A percentile compares a stretch with the other conserved stretches of the same genome.
Evolutionary conservation across 306 rosid genomes (phyloP).

Genomic region (Pachyrhizus erosus): DNA sequence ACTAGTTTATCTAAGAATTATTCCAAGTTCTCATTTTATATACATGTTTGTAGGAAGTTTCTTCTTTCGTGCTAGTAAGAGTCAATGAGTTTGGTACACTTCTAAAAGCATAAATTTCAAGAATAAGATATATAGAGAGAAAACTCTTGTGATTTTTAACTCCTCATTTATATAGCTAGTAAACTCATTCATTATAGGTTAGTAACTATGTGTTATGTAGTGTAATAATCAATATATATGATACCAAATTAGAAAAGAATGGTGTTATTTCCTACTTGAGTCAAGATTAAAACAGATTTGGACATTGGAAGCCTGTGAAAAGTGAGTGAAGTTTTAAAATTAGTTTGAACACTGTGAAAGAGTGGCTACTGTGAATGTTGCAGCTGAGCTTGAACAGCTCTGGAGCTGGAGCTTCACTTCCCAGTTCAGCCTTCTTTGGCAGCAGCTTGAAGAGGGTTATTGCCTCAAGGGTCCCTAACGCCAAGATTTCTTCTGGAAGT

Average conservation of each 20-base stretch:
- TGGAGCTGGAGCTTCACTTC: slow-evolving; percentile 58
- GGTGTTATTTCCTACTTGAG: slow-evolving; percentile 9
- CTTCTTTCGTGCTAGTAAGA: neutral
- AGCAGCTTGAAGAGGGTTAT: slow-evolving; percentile 76
- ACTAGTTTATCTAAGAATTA: slow-evolving; percentile 8
- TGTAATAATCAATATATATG: neutral
- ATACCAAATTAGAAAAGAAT: neutral
- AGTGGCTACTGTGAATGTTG: slow-evolving; percentile 35
- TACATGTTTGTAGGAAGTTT: neutral
- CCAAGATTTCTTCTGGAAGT: slow-evolving; percentile 59
- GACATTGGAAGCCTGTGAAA: neutral
- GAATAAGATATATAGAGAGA: neutral
- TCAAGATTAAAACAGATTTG: neutral
- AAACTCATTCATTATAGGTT: slow-evolving; percentile 9
- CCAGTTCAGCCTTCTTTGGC: slow-evolving; percentile 79
- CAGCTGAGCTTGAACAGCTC: slow-evolving; percentile 80
- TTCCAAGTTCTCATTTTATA: neutral
- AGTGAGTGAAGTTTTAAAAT: neutral
- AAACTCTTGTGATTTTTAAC: neutral
- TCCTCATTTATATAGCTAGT: neutral
- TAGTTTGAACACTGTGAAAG: slow-evolving; percentile 11
- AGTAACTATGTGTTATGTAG: neutral
- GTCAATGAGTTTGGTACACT: neutral
- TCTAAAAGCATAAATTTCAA: neutral
- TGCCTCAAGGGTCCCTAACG: slow-evolving; percentile 52